Conservation (phyloP, 2,329 filamentous ascomycete genomes). For the Apiospora arundinis region DNA sequence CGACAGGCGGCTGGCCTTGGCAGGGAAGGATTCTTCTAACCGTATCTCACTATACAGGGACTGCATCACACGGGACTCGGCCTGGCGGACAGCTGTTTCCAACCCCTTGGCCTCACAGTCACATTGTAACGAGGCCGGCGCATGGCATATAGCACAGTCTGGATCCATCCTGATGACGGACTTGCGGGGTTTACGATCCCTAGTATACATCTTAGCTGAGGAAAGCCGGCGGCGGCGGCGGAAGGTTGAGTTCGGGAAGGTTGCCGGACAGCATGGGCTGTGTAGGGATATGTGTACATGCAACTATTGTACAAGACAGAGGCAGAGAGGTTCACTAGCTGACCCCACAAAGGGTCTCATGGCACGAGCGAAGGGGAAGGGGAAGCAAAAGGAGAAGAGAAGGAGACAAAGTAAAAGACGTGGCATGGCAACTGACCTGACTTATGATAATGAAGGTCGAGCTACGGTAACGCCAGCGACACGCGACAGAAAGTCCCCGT, state of each 20-base stretch:
- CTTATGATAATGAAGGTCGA: conserved; percentile 42
- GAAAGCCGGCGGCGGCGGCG: conserved; percentile 36
- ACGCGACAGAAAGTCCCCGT: conserved; percentile 26
- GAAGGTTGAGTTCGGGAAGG: conserved; percentile 35
- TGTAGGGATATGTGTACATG: conserved; percentile 28
- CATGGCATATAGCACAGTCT: conserved; percentile 71
- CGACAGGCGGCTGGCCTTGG: neutral
- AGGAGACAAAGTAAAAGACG: conserved; percentile 32
- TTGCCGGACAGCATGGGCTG: conserved; percentile 33
- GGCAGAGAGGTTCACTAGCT: neutral
- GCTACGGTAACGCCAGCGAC: conserved; percentile 37
- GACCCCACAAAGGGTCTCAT: conserved; percentile 46
- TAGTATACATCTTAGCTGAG: conserved; percentile 57
- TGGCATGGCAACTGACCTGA: conserved; percentile 39
- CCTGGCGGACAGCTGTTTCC: conserved; percentile 67
- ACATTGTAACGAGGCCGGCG: conserved; percentile 63
- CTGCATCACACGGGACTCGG: conserved; percentile 69
- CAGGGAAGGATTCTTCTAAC: conserved; percentile 47
- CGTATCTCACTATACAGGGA: conserved; percentile 67
- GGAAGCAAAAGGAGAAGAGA: conserved; percentile 27
- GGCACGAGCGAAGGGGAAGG: conserved; percentile 32
- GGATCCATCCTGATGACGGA: conserved; percentile 69
- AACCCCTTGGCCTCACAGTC: conserved; percentile 72
- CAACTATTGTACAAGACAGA: conserved; percentile 40
- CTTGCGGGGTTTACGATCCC: conserved; percentile 47